A percentile compares a stretch with the other conserved stretches of the same genome.
phyloP scores from a whole-genome alignment of 1,139 yeast genomes.

The Starmera stellimalicola region DNA sequence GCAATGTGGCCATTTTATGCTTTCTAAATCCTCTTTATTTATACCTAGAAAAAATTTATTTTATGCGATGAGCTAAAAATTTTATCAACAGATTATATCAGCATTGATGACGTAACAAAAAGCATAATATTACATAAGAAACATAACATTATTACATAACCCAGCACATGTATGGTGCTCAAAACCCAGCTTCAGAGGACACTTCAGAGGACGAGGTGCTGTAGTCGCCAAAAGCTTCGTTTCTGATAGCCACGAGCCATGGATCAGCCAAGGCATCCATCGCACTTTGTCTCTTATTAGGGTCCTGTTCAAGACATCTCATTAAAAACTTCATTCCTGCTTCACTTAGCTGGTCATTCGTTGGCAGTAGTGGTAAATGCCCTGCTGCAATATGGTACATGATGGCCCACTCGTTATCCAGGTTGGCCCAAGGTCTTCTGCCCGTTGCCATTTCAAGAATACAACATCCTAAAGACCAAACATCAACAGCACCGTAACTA shows the following conservation, averaged over 20 bases:
- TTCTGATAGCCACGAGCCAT: slow-evolving; percentile 73
- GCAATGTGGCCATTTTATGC: slow-evolving; percentile 68
- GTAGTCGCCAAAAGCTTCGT: slow-evolving; percentile 52
- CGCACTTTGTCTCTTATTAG: slow-evolving; percentile 72
- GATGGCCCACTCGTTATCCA: slow-evolving; percentile 96
- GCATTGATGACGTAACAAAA: background rate
- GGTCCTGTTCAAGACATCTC: slow-evolving; percentile 77
- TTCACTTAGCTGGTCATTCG: slow-evolving; percentile 65
- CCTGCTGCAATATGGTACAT: slow-evolving; percentile 99
- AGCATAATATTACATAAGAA: background rate
- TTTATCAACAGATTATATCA: too few relatives aligned
- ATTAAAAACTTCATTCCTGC: slow-evolving; percentile 65
- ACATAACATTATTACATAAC: background rate
- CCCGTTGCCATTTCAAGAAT: slow-evolving; percentile 80
- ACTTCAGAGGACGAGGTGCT: slow-evolving; percentile 18
- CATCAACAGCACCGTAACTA: slow-evolving; percentile 60
- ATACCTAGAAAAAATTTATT: background rate
- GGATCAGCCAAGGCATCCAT: slow-evolving; percentile 81
- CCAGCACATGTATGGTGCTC: too few relatives aligned
- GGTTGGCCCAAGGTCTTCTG: slow-evolving; percentile 78
- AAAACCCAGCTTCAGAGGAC: slow-evolving; percentile 16
- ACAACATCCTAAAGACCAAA: slow-evolving; percentile 81
- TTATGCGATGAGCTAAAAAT: background rate
- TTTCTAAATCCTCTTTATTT: background rate
- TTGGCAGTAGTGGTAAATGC: slow-evolving; percentile 79